Conservation (phyloP, 345 rosid genomes). For the Abelmoschus esculentus region DNA sequence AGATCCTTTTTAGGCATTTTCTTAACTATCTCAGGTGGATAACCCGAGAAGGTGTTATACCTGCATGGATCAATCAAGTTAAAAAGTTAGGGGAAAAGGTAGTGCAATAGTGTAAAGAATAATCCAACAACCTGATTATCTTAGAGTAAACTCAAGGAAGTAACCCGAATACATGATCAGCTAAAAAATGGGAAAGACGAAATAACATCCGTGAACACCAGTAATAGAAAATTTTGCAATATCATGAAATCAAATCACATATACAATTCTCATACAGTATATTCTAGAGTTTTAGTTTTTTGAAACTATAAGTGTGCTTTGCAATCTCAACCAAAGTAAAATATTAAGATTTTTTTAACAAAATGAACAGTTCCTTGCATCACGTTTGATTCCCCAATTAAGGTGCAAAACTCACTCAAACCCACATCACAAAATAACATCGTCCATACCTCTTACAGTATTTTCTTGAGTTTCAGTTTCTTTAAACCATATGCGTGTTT, state of each 20-base stretch:
- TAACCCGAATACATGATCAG: constrained; percentile 5
- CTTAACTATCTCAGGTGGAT: constrained; percentile 91
- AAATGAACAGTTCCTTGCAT: neutral
- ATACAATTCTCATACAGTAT: neutral
- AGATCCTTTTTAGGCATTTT: constrained; percentile 95
- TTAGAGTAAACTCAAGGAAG: neutral
- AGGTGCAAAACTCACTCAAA: neutral
- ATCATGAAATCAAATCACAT: neutral
- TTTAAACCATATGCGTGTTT: neutral
- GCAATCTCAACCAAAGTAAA: neutral
- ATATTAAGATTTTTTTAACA: neutral
- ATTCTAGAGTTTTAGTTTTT: neutral
- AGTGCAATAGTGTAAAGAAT: neutral
- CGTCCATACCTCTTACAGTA: neutral
- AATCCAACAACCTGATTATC: neutral
- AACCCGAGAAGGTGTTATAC: constrained; percentile 86
- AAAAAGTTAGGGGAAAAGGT: neutral
- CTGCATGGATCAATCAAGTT: constrained; percentile 32
- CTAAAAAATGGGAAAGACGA: neutral
- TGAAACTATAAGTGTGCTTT: neutral
- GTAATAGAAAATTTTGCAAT: neutral
- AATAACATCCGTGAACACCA: neutral
- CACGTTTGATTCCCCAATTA: too few species aligned
- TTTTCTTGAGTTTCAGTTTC: neutral
- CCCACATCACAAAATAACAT: too few species aligned